Conservation (phyloP, 2,329 filamentous ascomycete species). For the Coniella vitis region DNA sequence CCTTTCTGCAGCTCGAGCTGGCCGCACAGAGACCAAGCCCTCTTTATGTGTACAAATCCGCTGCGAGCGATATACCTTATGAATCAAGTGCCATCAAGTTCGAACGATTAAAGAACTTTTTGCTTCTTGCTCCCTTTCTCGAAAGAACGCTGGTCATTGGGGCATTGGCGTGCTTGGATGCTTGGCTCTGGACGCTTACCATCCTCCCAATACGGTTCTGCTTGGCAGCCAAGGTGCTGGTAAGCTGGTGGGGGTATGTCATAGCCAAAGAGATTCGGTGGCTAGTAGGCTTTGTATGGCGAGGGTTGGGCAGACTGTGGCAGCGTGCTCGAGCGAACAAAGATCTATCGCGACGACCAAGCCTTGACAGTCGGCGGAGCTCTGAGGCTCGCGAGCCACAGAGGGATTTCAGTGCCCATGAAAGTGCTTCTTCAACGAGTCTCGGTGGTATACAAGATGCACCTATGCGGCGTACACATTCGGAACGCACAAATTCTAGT, state of each 20-base stretch:
- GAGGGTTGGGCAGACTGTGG: slow-evolving; percentile 76
- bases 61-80: slow-evolving; percentile 60
- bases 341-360: slow-evolving; percentile 22
- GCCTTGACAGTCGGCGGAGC: slow-evolving; percentile 20
- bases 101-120: slow-evolving; percentile 81
- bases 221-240: slow-evolving; percentile 69
- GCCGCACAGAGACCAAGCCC: slow-evolving; percentile 56
- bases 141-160: slow-evolving; percentile 86
- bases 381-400: slow-evolving; percentile 24
- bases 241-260: slow-evolving; percentile 71
- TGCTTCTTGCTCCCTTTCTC: slow-evolving; percentile 72
- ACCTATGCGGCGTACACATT: slow-evolving; percentile 4
- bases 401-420: slow-evolving; percentile 1
- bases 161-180: slow-evolving; percentile 82
- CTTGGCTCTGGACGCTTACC: slow-evolving; percentile 95
- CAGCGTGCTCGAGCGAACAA: slow-evolving; percentile 45
- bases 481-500: slow-evolving; percentile 2
- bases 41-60: slow-evolving; percentile 57
- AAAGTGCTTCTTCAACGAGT: not conserved
- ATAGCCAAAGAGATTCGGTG: slow-evolving; percentile 65
- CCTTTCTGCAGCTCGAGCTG: slow-evolving; percentile 57
- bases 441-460: not conserved
- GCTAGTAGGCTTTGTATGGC: slow-evolving; percentile 70
- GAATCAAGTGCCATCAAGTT: slow-evolving; percentile 91
- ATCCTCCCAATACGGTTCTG: slow-evolving; percentile 86